A percentile compares a stretch with the other conserved stretches of the same genome.
Evolutionary conservation across 176 grass and related monocot genomes (phyloP).

Genomic region (Zea luxurians): DNA sequence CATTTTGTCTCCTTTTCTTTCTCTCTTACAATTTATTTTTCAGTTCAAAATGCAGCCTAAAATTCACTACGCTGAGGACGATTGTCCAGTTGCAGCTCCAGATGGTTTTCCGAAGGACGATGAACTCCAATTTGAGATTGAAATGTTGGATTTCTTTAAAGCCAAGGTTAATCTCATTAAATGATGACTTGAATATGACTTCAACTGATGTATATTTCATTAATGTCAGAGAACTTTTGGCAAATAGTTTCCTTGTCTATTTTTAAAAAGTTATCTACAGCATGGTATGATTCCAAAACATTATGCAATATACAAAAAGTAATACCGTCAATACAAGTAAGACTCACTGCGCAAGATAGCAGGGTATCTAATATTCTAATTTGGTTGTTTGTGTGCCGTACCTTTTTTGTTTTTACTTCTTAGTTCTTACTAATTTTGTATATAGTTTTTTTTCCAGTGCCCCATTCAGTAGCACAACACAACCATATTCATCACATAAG

Average conservation of each 20-base stretch:
- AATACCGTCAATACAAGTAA: neutral
- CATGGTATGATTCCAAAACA: constrained; percentile 13
- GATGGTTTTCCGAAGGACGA: constrained; percentile 78
- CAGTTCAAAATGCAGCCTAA: constrained; percentile 99
- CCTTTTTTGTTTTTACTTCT: neutral
- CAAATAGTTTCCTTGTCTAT: constrained; percentile 4
- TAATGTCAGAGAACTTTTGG: constrained; percentile 1
- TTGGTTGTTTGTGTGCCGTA: neutral
- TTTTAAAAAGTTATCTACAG: constrained; percentile 6
- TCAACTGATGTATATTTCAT: neutral
- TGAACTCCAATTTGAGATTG: constrained; percentile 95
- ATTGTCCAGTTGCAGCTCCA: constrained; percentile 84
- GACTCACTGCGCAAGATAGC: constrained; percentile 3
- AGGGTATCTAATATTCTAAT: neutral
- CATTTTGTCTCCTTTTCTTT: neutral
- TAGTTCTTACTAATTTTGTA: neutral
- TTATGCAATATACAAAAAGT: constrained; percentile 8
- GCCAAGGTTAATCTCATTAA: constrained; percentile 62
- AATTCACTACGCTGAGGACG: constrained; percentile 89
- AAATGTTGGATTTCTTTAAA: constrained; percentile 93
- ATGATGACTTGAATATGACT: constrained; percentile 11
- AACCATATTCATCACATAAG: constrained; percentile 4
- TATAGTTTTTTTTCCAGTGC: constrained; percentile 10
- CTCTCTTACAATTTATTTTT: constrained; percentile 31
- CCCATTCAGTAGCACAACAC: neutral